Conservation (phyloP, 202 grass and related monocot species). For the Tripidium arundinaceum region DNA sequence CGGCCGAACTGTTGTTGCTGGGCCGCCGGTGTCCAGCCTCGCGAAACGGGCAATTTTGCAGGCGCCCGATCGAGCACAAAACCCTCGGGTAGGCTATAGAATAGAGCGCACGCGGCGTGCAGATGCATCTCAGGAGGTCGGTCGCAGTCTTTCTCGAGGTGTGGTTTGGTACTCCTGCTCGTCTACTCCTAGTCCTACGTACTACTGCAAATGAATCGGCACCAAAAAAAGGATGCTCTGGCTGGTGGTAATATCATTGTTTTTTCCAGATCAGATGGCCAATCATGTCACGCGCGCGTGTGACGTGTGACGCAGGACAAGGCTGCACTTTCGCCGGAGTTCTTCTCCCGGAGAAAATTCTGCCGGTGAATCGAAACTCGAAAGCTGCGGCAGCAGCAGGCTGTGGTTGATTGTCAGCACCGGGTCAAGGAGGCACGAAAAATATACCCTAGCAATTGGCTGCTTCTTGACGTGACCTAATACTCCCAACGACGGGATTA, state of each 20-base stretch:
- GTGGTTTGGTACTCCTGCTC: background rate
- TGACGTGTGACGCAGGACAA: slow-evolving; percentile 42
- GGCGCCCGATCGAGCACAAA: background rate
- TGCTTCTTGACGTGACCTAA: slow-evolving; percentile 35
- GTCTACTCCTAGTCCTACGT: no score
- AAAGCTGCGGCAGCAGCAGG: background rate
- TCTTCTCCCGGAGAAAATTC: slow-evolving; percentile 9
- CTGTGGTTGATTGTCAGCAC: background rate
- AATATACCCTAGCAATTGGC: background rate
- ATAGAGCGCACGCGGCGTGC: no score
- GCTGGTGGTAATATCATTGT: background rate
- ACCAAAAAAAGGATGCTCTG: background rate
- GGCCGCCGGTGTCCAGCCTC: background rate
- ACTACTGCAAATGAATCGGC: background rate
- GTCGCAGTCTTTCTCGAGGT: slow-evolving; percentile 1
- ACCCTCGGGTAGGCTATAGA: background rate
- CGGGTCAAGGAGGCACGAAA: slow-evolving; percentile 12
- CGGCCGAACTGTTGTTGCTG: no score
- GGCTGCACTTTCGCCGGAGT: slow-evolving; percentile 31
- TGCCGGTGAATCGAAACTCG: background rate
- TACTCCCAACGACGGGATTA: slow-evolving; percentile 13
- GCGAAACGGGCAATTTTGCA: background rate
- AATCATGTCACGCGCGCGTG: slow-evolving; percentile 29
- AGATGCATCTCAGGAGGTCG: background rate
- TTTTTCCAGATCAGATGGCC: background rate